Base-by-base conservation (phyloP, 768 basidiomycete genomes). In the Mycena chlorophos region DNA sequence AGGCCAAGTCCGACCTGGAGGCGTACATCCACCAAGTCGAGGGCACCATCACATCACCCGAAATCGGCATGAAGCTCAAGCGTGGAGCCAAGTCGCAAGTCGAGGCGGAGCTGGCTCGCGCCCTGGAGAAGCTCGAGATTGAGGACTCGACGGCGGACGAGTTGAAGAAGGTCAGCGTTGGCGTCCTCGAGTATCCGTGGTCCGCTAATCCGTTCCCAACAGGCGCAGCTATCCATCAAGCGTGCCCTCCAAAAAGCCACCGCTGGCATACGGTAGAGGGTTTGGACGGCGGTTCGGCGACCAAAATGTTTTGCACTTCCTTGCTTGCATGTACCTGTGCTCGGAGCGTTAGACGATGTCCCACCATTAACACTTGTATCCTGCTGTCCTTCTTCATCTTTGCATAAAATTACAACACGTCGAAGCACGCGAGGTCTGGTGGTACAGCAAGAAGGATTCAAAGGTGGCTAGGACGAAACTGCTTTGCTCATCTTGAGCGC, bases 51-150 rank as follows among this genome's bases (percentile, higher is more conserved):
- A 93, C 94, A 51, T 91, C 90, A 23, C 94, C 94, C 49, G 95
- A 97, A 75, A 91, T 97, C 65, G 91, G 92, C 68, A 91, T 95
- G 88, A 98, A 98, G 80, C 89, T 98, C 75, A 98, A 98, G 86
- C 89, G 96, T 58, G 94, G 94, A 68, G 91, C 94, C 51, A 94
- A 94, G 79, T 72, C 80, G 29, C 91, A 95, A 72, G 92, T 99
- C 64, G 97, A 99, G 82, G 82, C 89, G 61, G 97, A 98, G 80
- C 93, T 99, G 60, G 95, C 97, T 50, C 91, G 94, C 69, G 95
- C 97, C 27, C 84, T 98, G 47, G 97, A 98, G 86, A 94, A 94
- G 79, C 82, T 99, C 71, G 97, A 98, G 83, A 91, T 97, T 60
- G 96, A 97, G 78, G 92, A 96, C 56, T 91, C 92, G 57, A 79